Conservation (phyloP, 768 basidiomycete genomes). For the Atractiella rhizophila region DNA sequence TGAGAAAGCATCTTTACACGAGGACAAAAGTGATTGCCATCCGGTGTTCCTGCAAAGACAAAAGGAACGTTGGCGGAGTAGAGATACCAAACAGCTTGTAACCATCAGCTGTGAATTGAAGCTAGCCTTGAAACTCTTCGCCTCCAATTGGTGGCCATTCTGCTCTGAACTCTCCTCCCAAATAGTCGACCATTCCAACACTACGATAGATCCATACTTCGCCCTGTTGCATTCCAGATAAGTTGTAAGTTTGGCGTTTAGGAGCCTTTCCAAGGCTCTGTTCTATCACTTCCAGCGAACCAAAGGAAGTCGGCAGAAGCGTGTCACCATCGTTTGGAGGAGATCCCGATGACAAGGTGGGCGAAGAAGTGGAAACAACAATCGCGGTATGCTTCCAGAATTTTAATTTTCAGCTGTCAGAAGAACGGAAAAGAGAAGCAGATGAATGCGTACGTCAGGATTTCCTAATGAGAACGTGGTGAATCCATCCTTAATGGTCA, state of each 20-base stretch:
- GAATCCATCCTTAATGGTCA: conserved; percentile 18
- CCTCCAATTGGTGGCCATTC: no score
- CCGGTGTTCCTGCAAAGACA: no score
- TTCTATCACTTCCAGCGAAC: conserved; percentile 31
- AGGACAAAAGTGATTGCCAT: no score
- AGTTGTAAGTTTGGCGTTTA: conserved; percentile 25
- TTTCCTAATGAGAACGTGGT: conserved; percentile 23
- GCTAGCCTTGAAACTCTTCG: no score
- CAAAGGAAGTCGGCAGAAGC: conserved; percentile 25
- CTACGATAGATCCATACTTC: conserved; percentile 38
- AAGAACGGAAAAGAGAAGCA: background rate
- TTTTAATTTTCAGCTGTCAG: background rate
- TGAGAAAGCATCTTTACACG: no score
- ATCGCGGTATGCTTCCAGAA: background rate
- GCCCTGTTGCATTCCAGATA: conserved; percentile 27
- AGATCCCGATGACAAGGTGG: no score
- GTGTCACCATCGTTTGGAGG: conserved; percentile 20
- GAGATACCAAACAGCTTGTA: no score
- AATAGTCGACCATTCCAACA: conserved; percentile 15
- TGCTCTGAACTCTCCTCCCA: conserved; percentile 9
- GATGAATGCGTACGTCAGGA: conserved; percentile 22
- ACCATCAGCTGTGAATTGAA: no score
- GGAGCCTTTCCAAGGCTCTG: conserved; percentile 29
- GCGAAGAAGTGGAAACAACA: background rate
- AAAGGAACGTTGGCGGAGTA: no score